Conservation (phyloP, 2,329 filamentous ascomycete species). For the Graphilbum ipis-grandicollis region DNA sequence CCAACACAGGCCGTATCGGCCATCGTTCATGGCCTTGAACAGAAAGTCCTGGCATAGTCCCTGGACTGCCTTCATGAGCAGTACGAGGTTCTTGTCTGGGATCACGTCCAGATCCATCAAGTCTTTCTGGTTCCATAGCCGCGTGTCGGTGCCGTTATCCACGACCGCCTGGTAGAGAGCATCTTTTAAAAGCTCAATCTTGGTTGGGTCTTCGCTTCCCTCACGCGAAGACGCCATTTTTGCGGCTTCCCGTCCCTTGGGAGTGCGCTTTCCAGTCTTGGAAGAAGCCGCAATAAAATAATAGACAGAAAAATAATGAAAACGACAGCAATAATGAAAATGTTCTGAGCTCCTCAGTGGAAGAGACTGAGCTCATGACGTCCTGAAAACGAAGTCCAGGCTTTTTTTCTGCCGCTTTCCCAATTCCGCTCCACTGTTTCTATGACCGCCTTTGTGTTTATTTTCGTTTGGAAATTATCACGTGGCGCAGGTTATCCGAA, state of each 20-base stretch:
- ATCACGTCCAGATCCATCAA: constrained; percentile 39
- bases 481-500: too few species aligned
- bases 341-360: too few species aligned
- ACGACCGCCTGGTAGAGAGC: constrained; percentile 38
- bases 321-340: too few species aligned
- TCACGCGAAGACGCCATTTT: constrained; percentile 6
- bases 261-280: too few species aligned
- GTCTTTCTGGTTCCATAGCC: constrained; percentile 40
- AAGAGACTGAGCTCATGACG: too few species aligned
- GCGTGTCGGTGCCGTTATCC: constrained; percentile 27
- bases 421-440: not conserved
- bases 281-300: too few species aligned
- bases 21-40: constrained; percentile 29
- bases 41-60: constrained; percentile 42
- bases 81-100: constrained; percentile 34
- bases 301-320: too few species aligned
- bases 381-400: not conserved
- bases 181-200: constrained; percentile 34
- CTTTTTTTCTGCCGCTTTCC: constrained; percentile 2
- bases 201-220: constrained; percentile 16
- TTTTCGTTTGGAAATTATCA: not conserved
- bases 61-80: constrained; percentile 38
- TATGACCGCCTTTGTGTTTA: constrained; percentile 3
- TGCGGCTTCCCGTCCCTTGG: too few species aligned
- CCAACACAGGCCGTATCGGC: constrained; percentile 32